A percentile compares a stretch with the other conserved stretches of the same genome.
These are phyloP conservation scores for Sporisorium exsertum DNA, from an alignment of 1,284 basidiomycete genomes.

Conservation along the genomic window DNA sequence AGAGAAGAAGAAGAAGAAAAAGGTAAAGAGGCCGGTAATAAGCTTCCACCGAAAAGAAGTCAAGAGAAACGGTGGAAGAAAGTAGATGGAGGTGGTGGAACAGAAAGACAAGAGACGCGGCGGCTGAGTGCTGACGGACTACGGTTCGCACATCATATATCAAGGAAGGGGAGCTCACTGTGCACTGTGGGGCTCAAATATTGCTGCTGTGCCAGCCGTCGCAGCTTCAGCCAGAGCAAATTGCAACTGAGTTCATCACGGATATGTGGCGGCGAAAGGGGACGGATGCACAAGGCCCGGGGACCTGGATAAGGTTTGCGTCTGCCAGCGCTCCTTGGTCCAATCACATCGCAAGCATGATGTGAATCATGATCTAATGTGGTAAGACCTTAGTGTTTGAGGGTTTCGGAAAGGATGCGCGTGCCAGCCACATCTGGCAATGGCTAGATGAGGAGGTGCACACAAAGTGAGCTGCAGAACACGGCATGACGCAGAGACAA, in stretches of 20 bases:
- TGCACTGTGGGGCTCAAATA: not conserved
- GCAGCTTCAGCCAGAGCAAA: not conserved
- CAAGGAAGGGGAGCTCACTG: not conserved
- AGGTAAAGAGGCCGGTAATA: slow-evolving; percentile 8
- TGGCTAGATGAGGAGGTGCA: slow-evolving; percentile 7
- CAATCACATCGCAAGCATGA: not conserved
- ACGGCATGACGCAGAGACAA: not conserved
- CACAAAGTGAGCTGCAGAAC: slow-evolving; percentile 5
- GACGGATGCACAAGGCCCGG: not conserved
- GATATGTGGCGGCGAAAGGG: not conserved
- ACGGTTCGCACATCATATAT: not conserved
- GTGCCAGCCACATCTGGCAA: not conserved
- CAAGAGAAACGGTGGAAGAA: slow-evolving; percentile 4
- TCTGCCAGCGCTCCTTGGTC: not conserved
- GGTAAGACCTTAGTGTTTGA: slow-evolving; percentile 27
- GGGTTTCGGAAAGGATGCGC: slow-evolving; percentile 17
- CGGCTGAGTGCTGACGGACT: not conserved
- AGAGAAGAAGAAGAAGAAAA: slow-evolving; percentile 14
- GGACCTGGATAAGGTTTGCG: not conserved
- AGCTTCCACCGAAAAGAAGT: slow-evolving; percentile 1
- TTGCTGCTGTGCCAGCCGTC: not conserved
- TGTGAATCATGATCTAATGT: not conserved
- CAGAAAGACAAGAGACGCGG: not conserved
- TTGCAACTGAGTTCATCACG: not conserved
- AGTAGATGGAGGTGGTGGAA: slow-evolving; percentile 7